A percentile compares a stretch with the other conserved stretches of the same genome.
Evolutionary conservation across 2,329 filamentous ascomycete genomes (phyloP).

Genomic region (Malbranchea cinnamomea): DNA sequence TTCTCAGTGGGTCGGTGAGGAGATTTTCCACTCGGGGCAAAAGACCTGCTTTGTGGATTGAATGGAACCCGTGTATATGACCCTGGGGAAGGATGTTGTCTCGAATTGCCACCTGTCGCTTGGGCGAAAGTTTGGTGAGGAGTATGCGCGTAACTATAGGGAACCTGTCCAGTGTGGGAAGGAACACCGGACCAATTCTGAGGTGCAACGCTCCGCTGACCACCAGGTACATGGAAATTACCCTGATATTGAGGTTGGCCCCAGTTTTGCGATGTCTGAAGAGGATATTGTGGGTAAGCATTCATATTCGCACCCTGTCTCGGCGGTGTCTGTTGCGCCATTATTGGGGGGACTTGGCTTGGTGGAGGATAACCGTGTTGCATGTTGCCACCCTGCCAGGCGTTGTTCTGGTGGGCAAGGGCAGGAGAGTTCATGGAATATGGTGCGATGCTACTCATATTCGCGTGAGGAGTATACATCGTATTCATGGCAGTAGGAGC

Average conservation of each 20-base stretch:
- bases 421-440: too few species aligned
- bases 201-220: constrained; percentile 25
- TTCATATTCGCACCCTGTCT: too few species aligned
- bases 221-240: constrained; percentile 13
- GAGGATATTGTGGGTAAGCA: constrained; percentile 24
- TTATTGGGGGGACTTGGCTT: constrained; percentile 23
- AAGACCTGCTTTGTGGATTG: constrained; percentile 87
- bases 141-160: constrained; percentile 68
- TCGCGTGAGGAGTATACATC: constrained; percentile 21
- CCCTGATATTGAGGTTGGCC: constrained; percentile 18
- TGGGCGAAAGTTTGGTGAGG: constrained; percentile 42
- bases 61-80: constrained; percentile 76
- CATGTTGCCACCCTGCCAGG: constrained; percentile 22
- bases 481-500: constrained; percentile 16
- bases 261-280: constrained; percentile 19
- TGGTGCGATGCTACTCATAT: constrained; percentile 18
- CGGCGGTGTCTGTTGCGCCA: constrained; percentile 22
- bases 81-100: constrained; percentile 69
- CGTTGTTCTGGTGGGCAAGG: constrained; percentile 21
- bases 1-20: constrained; percentile 20
- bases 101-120: constrained; percentile 56
- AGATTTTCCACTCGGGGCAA: constrained; percentile 48
- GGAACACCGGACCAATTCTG: constrained; percentile 26
- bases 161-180: constrained; percentile 26
- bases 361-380: constrained; percentile 22